A percentile compares a stretch with the other conserved stretches of the same genome.
Conservation (phyloP, 768 basidiomycete genomes). For the Mycena vitilis region DNA sequence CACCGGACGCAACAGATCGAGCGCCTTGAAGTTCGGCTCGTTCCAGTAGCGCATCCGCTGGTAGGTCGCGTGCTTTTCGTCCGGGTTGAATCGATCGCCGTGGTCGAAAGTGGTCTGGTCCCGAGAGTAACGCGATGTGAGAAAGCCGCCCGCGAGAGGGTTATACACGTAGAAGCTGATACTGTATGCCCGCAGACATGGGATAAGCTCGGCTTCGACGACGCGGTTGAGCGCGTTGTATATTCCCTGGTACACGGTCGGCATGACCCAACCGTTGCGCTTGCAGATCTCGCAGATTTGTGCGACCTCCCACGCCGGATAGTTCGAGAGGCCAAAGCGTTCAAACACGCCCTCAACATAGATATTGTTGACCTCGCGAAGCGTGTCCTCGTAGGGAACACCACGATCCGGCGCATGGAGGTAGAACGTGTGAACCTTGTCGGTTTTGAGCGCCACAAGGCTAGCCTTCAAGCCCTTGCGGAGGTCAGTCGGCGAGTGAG, state of each 20-base stretch:
- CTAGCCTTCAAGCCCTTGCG: slow-evolving; percentile 48
- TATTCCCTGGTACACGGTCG: slow-evolving; percentile 57
- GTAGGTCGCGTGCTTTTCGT: slow-evolving; percentile 49
- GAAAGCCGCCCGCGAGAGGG: slow-evolving; percentile 58
- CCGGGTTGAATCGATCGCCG: slow-evolving; percentile 50
- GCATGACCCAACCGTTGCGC: slow-evolving; percentile 54
- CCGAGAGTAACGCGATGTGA: slow-evolving; percentile 53
- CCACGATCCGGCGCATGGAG: slow-evolving; percentile 60
- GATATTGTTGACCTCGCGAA: slow-evolving; percentile 52
- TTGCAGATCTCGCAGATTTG: slow-evolving; percentile 49
- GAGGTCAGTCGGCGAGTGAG: slow-evolving; percentile 17
- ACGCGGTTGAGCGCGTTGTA: slow-evolving; percentile 36
- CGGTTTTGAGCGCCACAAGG: slow-evolving; percentile 56
- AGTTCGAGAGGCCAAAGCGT: slow-evolving; percentile 62
- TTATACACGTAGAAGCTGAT: slow-evolving; percentile 56
- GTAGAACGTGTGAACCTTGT: slow-evolving; percentile 49
- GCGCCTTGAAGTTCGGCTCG: slow-evolving; percentile 19
- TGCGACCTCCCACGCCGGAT: slow-evolving; percentile 52
- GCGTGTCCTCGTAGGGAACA: slow-evolving; percentile 58
- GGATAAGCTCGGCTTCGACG: slow-evolving; percentile 36
- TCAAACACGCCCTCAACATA: slow-evolving; percentile 57
- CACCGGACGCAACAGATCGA: slow-evolving; percentile 11
- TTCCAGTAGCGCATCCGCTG: slow-evolving; percentile 12
- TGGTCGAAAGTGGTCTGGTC: slow-evolving; percentile 38
- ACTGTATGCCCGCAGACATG: slow-evolving; percentile 56